These are phyloP conservation scores for Pseudopithomyces chartarum DNA, from an alignment of 2,329 filamentous ascomycete genomes.

Conservation along the genomic window DNA sequence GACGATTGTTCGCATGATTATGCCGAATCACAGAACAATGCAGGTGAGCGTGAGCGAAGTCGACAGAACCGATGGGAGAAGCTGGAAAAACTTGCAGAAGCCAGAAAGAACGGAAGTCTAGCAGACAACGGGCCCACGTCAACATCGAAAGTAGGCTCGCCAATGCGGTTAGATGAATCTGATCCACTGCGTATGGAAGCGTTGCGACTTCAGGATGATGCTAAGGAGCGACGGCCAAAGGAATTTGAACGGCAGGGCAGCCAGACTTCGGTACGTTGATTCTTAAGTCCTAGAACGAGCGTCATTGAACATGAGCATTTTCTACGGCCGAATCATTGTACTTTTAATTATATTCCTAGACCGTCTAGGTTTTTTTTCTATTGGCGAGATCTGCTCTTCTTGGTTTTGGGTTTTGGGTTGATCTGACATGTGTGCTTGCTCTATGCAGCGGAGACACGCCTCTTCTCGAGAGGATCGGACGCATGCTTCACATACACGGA, in stretches of 20 bases:
- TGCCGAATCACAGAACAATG: constrained; percentile 92
- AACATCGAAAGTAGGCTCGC: constrained; percentile 43
- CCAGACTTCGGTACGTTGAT: constrained; percentile 51
- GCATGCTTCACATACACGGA: constrained; percentile 36
- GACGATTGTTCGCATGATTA: constrained; percentile 99
- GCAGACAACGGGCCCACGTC: constrained; percentile 26
- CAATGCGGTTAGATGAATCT: constrained; percentile 69
- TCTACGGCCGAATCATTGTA: constrained; percentile 48
- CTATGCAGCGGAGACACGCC: constrained; percentile 45
- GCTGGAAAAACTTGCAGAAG: constrained; percentile 78
- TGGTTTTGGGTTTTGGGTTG: constrained; percentile 42
- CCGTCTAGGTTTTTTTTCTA: constrained; percentile 34
- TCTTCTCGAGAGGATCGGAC: constrained; percentile 40
- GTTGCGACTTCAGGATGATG: constrained; percentile 83
- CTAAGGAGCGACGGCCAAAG: constrained; percentile 45
- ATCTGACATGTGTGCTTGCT: constrained; percentile 48
- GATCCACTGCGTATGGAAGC: constrained; percentile 84
- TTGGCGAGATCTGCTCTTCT: constrained; percentile 40
- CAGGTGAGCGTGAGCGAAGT: constrained; percentile 79
- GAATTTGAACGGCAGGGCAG: constrained; percentile 47
- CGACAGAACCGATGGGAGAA: constrained; percentile 90
- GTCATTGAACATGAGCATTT: constrained; percentile 40
- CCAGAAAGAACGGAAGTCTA: constrained; percentile 60
- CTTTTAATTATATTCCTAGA: constrained; percentile 49
- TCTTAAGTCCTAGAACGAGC: constrained; percentile 45